Evolutionary conservation across 208 protist genomes (phyloP), one percentile per base, ranked within the genome.

Genomic region (Acanthamoeba lugdunensis): DNA sequence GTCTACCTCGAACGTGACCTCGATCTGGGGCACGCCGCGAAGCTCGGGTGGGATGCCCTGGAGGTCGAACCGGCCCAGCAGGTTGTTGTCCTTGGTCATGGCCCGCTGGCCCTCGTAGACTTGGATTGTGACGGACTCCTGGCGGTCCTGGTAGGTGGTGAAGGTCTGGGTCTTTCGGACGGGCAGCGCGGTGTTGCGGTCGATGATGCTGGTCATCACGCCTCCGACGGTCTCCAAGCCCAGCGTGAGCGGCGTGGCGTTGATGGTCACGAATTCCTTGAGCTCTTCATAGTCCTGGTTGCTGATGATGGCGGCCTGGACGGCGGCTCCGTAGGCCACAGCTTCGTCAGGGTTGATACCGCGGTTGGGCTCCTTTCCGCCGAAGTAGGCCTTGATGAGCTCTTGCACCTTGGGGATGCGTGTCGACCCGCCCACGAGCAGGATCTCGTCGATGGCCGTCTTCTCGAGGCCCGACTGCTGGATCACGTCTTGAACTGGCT

Each of bases 401-500:
- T 63, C 56, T 16, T 63, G 56, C 56, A 63, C 56, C 94, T 98
- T 98, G 30, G 98, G 98, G 94, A 99, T 99, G 93, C 98, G 97
- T n/a, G 97, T 98, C 85, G 97, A 98, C 48, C 98, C 98, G 61
- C 98, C 98, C 33, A 98, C 98, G 25, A 99, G 96, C 25, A 99
- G 94, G 9, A 99, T 96, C 85, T 98, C 97, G 45, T 98, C 71
- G 25, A 98, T 95, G 45, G 98, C 96, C 9, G 94, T 87, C 73
- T 96, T 90, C 79, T 93, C 94, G 95, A 99, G 71, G 71, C 71
- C 41, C 2, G 28, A 94, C 94, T 99, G 99, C 56, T 98, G 96
- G 16, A 99, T 94, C 21, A 99, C 98, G 94, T 97, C 97, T 91
- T 98, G 94, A 56, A 99, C 98, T 41, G 99, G 98, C 8, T 96